These are phyloP conservation scores for Iris pallida DNA, from an alignment of 116 monocot genomes.

Conservation along the genomic window DNA sequence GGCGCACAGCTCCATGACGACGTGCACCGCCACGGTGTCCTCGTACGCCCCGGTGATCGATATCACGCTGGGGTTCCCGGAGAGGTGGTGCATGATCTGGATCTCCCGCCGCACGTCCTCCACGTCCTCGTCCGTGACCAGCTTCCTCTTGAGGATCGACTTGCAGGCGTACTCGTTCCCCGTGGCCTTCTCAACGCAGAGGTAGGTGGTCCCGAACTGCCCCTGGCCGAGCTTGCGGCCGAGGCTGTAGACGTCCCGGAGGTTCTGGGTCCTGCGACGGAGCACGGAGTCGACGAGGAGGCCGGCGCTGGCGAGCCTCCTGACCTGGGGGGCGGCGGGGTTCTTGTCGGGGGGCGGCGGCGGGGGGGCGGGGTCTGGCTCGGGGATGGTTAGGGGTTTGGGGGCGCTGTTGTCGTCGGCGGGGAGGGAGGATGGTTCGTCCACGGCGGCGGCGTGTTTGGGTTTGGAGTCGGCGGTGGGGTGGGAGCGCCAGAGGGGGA, in stretches of 20 bases:
- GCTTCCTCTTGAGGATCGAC: conserved; percentile 39
- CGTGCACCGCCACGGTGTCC: conserved; percentile 32
- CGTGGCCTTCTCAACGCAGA: conserved; percentile 29
- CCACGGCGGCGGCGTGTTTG: no score
- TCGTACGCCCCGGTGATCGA: conserved; percentile 41
- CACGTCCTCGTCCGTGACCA: conserved; percentile 28
- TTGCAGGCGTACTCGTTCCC: conserved; percentile 36
- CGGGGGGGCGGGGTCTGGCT: not conserved
- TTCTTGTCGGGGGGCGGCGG: not conserved
- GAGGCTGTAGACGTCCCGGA: conserved; percentile 21
- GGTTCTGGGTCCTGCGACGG: conserved; percentile 12
- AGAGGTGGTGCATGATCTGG: conserved; percentile 45
- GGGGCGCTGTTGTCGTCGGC: not conserved
- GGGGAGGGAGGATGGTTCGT: no score
- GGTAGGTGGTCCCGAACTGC: conserved; percentile 41
- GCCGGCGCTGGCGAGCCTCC: conserved; percentile 17
- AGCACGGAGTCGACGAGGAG: conserved; percentile 17
- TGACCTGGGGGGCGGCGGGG: not conserved
- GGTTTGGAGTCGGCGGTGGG: not conserved
- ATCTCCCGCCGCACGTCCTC: conserved; percentile 42
- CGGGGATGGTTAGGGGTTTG: not conserved
- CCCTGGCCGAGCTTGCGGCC: conserved; percentile 42
- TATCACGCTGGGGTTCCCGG: conserved; percentile 34
- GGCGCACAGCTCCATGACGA: conserved; percentile 42
- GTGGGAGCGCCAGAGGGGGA: conserved; percentile 12